These are phyloP conservation scores for Immersiella caudata DNA, from an alignment of 495 filamentous ascomycete genomes.

Conservation along the genomic window DNA sequence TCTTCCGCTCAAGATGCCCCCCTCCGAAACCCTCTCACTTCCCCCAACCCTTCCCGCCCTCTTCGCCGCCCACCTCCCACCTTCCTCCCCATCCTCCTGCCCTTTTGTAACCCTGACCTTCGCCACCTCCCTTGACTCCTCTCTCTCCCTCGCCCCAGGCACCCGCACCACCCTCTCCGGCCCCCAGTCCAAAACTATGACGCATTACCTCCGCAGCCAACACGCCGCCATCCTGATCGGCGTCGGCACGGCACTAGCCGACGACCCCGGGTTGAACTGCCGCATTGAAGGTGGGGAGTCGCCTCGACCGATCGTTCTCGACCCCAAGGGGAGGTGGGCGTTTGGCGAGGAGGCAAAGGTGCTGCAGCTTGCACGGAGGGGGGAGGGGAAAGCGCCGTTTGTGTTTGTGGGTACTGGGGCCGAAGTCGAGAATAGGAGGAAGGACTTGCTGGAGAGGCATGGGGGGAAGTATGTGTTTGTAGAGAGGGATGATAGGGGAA, in stretches of 20 bases:
- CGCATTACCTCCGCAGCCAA: slow-evolving; percentile 78
- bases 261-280: slow-evolving; percentile 82
- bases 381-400: slow-evolving; percentile 72
- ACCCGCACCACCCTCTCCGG: slow-evolving; percentile 78
- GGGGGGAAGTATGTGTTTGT: slow-evolving; percentile 4
- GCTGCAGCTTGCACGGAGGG: slow-evolving; percentile 62
- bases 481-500: slow-evolving; percentile 15
- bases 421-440: slow-evolving; percentile 23
- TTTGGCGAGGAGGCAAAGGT: slow-evolving; percentile 62
- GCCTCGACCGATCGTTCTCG: slow-evolving; percentile 72
- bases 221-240: slow-evolving; percentile 86
- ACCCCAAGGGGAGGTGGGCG: slow-evolving; percentile 71
- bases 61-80: slow-evolving; percentile 9
- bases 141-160: slow-evolving; percentile 72
- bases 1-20: slow-evolving; percentile 44
- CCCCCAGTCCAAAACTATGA: slow-evolving; percentile 80
- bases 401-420: slow-evolving; percentile 54
- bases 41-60: slow-evolving; percentile 8
- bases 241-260: slow-evolving; percentile 77
- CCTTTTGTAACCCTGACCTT: slow-evolving; percentile 73
- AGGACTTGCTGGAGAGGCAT: neutral
- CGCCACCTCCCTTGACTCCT: slow-evolving; percentile 81
- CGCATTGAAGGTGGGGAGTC: slow-evolving; percentile 24
- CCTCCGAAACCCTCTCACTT: slow-evolving; percentile 1
- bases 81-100: neutral